Evolutionary conservation across 2,329 filamentous ascomycete species (phyloP), one percentile per base, ranked within the genome.

Genomic region (Fusarium proliferatum): DNA sequence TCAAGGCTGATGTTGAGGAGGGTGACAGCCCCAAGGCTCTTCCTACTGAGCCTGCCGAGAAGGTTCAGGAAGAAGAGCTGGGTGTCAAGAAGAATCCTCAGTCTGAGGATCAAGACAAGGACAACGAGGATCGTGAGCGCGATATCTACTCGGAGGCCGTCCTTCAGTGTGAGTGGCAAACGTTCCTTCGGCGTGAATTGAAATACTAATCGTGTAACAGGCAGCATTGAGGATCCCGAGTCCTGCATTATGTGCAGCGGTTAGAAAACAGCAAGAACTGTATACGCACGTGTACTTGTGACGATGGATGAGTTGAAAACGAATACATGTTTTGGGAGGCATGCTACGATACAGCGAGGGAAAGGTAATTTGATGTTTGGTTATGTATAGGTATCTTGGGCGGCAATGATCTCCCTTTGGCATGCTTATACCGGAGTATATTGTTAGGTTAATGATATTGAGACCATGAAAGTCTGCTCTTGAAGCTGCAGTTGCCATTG

Each of bases 171-270:
- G 86, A 91, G 91, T 88, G 61, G 53, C 30, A 9, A 19, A 9
- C 34, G 19, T 19, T 36, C 13, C 23, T 9, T 7, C 2, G 10
- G 13, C 33, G 21, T 17, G 12, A 16, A 56, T 28, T 17, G 28
- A 41, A 10, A 57, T 57, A n/a, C 79, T 84, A 79, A 87, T 80
- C 77, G 78, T 53, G 33, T 59, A 48, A 78, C 67, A 93, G 91
- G 91, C 88, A 98, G 95, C 85, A 98, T 99, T 83, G 95, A 98
- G 81, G 98, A 98, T 87, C 94, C 93, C 77, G 96, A 99, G 82
- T 88, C 92, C 53, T 99, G 96, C 82, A 82, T 97, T 74, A 98
- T 99, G 96, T 99, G 96, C 91, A 97, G 94, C 84, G 96, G 95
- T 86, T 98, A 89, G 83, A 79, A 26, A 52, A 39, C 42, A 41